These are phyloP conservation scores for Emergomyces pasteurianus DNA, from an alignment of 2,329 filamentous ascomycete species.

Conservation along the genomic window DNA sequence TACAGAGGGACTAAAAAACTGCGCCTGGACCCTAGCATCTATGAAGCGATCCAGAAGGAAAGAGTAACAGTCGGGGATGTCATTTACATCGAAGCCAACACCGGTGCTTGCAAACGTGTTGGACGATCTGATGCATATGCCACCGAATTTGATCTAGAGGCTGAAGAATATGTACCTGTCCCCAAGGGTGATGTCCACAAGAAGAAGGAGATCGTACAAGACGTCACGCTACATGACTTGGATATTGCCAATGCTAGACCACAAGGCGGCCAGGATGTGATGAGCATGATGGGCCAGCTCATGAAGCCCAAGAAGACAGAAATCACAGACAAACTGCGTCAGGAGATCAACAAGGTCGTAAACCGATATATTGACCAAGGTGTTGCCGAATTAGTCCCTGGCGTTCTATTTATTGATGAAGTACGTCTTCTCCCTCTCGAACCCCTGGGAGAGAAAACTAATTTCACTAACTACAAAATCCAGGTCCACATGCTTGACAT, in stretches of 20 bases:
- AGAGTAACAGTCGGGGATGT: slow-evolving; percentile 91
- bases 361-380: slow-evolving; percentile 98
- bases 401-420: slow-evolving; percentile 97
- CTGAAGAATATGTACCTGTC: slow-evolving; percentile 96
- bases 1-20: slow-evolving; percentile 97
- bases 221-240: slow-evolving; percentile 92
- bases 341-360: slow-evolving; percentile 98
- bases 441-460: slow-evolving; percentile 1
- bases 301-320: slow-evolving; percentile 99
- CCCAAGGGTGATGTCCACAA: slow-evolving; percentile 99
- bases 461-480: not conserved
- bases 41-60: slow-evolving; percentile 98
- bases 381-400: slow-evolving; percentile 93
- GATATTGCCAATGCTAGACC: slow-evolving; percentile 92
- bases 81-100: slow-evolving; percentile 98
- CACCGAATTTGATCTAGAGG: slow-evolving; percentile 96
- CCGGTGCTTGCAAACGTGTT: slow-evolving; percentile 92
- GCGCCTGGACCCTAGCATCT: slow-evolving; percentile 91
- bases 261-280: slow-evolving; percentile 95
- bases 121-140: slow-evolving; percentile 93
- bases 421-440: slow-evolving; percentile 37
- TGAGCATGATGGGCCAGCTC: slow-evolving; percentile 99
- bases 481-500: slow-evolving; percentile 99
- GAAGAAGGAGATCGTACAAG: slow-evolving; percentile 99
- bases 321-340: slow-evolving; percentile 91